A percentile compares a stretch with the other conserved stretches of the same genome.
Conservation (phyloP, 2,329 filamentous ascomycete species). For the Trichoderma aggressivum region DNA sequence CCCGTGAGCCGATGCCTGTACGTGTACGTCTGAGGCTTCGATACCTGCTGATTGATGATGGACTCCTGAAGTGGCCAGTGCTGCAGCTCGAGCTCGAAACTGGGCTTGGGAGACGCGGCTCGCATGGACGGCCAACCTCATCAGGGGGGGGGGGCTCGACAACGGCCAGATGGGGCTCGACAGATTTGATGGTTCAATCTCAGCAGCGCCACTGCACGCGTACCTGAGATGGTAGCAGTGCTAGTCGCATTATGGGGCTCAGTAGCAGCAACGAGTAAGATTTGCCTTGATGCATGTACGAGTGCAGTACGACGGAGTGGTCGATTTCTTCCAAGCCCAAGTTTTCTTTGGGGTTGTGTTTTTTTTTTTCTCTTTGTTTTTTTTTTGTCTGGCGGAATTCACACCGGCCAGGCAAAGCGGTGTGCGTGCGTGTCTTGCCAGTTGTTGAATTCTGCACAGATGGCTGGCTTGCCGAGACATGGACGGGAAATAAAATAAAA, state of each 20-base stretch:
- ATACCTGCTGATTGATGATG: constrained; percentile 7
- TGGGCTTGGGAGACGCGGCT: neutral
- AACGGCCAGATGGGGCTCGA: constrained; percentile 4
- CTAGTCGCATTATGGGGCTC: neutral
- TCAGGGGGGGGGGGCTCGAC: constrained; percentile 14
- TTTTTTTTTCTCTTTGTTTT: neutral
- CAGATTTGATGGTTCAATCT: constrained; percentile 11
- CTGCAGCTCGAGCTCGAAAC: neutral
- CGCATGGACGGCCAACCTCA: constrained; percentile 3
- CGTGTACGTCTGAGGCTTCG: neutral
- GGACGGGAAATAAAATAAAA: neutral
- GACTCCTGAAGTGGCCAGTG: constrained; percentile 16
- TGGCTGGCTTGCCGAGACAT: neutral
- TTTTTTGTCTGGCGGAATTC: neutral
- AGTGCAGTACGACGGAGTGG: neutral
- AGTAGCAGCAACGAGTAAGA: neutral
- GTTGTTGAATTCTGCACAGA: neutral
- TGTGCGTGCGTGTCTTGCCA: neutral
- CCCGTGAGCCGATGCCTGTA: neutral
- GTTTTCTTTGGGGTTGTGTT: neutral
- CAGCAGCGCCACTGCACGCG: constrained; percentile 6
- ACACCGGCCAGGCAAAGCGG: neutral
- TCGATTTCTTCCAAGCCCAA: neutral
- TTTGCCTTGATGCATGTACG: neutral
- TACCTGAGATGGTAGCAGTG: constrained; percentile 1